Conservation (phyloP, 148 eudicot genomes). For the Arctostaphylos glauca region DNA sequence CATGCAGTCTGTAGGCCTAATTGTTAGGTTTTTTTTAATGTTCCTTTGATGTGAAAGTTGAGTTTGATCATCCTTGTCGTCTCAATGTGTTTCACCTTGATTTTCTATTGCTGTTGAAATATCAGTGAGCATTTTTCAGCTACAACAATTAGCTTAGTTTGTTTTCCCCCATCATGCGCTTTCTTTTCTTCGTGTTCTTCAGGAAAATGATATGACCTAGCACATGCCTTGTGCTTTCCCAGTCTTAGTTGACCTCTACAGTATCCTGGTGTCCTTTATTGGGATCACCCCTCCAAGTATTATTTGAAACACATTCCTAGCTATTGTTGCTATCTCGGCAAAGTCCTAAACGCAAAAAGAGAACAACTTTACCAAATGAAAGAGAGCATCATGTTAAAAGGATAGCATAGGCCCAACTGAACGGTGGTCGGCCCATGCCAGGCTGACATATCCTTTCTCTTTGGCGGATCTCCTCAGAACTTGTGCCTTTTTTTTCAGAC, state of each 20-base stretch:
- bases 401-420: background rate
- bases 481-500: background rate
- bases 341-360: background rate
- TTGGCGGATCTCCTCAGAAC: background rate
- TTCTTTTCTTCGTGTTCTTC: background rate
- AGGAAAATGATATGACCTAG: background rate
- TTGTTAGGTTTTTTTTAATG: background rate
- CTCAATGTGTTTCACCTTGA: background rate
- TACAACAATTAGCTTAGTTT: background rate
- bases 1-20: background rate
- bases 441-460: background rate
- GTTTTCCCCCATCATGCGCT: background rate
- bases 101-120: background rate
- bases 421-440: background rate
- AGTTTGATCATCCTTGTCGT: background rate
- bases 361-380: background rate
- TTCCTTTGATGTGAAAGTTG: conserved; percentile 6
- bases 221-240: background rate
- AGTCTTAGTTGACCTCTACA: background rate
- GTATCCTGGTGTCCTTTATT: background rate
- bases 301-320: background rate
- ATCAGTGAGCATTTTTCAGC: background rate
- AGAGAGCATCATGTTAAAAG: background rate
- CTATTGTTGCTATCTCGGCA: background rate
- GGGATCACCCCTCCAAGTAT: background rate